Conservation (phyloP, 352 stramenopile species). For the Globisporangium radiosum region DNA sequence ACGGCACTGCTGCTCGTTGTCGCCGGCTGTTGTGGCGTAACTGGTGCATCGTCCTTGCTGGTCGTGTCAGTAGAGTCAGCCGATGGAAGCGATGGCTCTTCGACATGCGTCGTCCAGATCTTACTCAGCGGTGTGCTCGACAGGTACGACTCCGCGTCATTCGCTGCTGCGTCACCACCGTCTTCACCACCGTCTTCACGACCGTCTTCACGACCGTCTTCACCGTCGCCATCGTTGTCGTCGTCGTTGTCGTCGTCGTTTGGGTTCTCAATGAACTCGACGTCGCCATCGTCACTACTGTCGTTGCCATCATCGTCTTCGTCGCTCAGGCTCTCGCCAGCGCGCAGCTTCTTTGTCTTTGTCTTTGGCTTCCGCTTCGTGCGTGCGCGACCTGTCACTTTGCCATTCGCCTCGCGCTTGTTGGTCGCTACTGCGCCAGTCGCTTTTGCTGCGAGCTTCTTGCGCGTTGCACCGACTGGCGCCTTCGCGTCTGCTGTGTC, state of each 20-base stretch:
- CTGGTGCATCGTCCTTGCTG: not conserved
- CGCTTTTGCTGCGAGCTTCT: constrained; percentile 11
- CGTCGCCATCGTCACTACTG: constrained; percentile 9
- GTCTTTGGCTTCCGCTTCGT: constrained; percentile 10
- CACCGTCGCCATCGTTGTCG: not conserved
- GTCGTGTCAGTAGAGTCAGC: too few species aligned
- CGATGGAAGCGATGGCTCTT: constrained; percentile 3
- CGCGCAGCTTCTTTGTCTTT: not conserved
- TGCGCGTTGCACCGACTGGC: not conserved
- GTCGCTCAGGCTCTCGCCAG: not conserved
- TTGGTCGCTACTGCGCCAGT: constrained; percentile 2
- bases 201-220: not conserved
- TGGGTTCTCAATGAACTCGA: constrained; percentile 12
- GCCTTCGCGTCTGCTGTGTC: constrained; percentile 3
- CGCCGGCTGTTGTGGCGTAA: not conserved
- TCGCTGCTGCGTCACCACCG: constrained; percentile 1
- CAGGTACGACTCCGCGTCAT: not conserved
- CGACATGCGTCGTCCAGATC: constrained; percentile 43
- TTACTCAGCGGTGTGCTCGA: constrained; percentile 30
- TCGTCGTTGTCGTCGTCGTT: not conserved
- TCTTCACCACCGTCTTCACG: not conserved
- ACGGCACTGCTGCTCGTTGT: not conserved
- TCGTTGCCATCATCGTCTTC: not conserved
- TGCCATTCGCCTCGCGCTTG: constrained; percentile 1
- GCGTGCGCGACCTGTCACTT: not conserved